phyloP scores from a whole-genome alignment of 768 basidiomycete species.

The Termitomyces sp. region DNA sequence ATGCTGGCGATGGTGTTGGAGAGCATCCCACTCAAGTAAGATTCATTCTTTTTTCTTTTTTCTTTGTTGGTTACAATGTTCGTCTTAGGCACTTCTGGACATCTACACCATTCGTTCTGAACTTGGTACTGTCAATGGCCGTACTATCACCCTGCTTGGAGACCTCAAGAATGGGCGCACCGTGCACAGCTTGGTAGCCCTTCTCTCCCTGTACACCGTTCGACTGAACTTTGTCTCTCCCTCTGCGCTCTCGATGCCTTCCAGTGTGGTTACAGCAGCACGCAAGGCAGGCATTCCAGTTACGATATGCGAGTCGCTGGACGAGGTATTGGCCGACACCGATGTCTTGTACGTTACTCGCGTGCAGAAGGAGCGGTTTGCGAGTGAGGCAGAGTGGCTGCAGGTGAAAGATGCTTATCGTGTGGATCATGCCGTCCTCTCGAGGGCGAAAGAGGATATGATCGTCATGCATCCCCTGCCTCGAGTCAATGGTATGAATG shows the following conservation, averaged over 20 bases:
- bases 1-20: constrained; percentile 95
- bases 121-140: constrained; percentile 95
- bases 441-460: constrained; percentile 93
- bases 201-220: constrained; percentile 89
- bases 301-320: constrained; percentile 79
- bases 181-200: constrained; percentile 91
- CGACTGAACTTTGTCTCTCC: constrained; percentile 96
- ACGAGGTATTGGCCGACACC: constrained; percentile 87
- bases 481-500: constrained; percentile 70
- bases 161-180: constrained; percentile 98
- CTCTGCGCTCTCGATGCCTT: constrained; percentile 82
- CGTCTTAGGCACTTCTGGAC: constrained; percentile 70
- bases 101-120: constrained; percentile 97
- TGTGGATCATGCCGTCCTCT: constrained; percentile 90
- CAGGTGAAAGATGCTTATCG: constrained; percentile 90
- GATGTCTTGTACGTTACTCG: constrained; percentile 97
- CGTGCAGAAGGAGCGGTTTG: constrained; percentile 93
- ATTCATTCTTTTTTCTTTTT: constrained; percentile 1
- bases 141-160: constrained; percentile 87
- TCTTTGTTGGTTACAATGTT: constrained; percentile 3
- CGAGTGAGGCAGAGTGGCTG: constrained; percentile 77
- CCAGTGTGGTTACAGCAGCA: constrained; percentile 76
- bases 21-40: constrained; percentile 94
- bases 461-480: constrained; percentile 99
- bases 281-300: constrained; percentile 80